phyloP scores from a whole-genome alignment of 225 moss, liverwort and hornwort genomes.

The Lunularia cruciata region DNA sequence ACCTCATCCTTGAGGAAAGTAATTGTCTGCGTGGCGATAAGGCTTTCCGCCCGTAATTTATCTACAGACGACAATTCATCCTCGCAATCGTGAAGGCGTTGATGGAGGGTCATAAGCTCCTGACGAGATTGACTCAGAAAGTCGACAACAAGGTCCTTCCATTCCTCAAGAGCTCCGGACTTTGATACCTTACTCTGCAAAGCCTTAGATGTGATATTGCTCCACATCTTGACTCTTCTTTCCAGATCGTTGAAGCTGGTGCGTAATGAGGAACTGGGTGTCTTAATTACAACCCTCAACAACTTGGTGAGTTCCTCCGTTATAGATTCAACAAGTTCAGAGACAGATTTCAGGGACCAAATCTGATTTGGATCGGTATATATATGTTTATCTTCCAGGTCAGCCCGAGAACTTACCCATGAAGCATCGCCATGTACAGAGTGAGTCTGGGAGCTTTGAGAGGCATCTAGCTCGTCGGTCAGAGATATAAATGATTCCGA shows the following conservation, averaged over 20 bases:
- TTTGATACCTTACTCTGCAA: slow-evolving; percentile 38
- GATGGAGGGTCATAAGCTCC: slow-evolving; percentile 43
- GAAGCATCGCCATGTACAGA: slow-evolving; percentile 14
- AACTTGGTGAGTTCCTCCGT: slow-evolving; percentile 54
- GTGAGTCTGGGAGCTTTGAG: slow-evolving; percentile 7
- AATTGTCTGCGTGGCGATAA: slow-evolving; percentile 39
- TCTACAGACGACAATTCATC: slow-evolving; percentile 47
- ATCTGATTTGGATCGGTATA: slow-evolving; percentile 26
- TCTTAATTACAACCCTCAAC: slow-evolving; percentile 28
- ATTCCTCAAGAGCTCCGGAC: slow-evolving; percentile 42
- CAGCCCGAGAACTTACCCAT: slow-evolving; percentile 21
- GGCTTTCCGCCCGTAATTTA: slow-evolving; percentile 46
- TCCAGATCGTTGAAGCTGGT: slow-evolving; percentile 29
- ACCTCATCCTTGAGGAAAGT: slow-evolving; percentile 43
- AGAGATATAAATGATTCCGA: neutral
- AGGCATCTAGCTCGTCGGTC: neutral
- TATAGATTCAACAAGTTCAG: slow-evolving; percentile 47
- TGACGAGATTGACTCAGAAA: slow-evolving; percentile 45
- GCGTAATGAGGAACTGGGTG: slow-evolving; percentile 29
- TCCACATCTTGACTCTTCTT: slow-evolving; percentile 41
- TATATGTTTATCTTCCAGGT: slow-evolving; percentile 46
- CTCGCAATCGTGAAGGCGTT: slow-evolving; percentile 43
- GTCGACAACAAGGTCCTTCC: slow-evolving; percentile 45
- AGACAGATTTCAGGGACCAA: slow-evolving; percentile 36
- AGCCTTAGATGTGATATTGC: slow-evolving; percentile 33